Base-by-base conservation (phyloP, 371 early-diverging fungal genomes). In the Batrachochytrium dendrobatidis region DNA sequence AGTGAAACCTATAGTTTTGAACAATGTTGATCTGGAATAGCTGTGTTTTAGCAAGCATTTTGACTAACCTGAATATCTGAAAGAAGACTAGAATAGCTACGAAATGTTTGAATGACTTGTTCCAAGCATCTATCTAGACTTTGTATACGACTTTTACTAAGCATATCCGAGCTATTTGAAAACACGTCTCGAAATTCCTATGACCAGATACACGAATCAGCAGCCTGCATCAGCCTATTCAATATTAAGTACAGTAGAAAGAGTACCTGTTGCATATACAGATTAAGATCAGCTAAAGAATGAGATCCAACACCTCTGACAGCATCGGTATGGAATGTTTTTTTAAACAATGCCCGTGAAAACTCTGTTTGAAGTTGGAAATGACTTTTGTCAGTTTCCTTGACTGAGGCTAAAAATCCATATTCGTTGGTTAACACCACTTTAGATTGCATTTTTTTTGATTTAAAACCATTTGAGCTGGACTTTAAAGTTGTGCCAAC, bases 61-160 rank as follows among this genome's bases (percentile, higher is more conserved):
- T 46, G 48, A 28, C 5, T 18, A 17, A 53, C 62, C 51, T 62
- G 56, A 12, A 62, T 62, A 22, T 55, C 56, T 2, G 62, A 39
- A 7, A 62, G 28, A 8, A 62, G 51, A 4, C 15, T 20, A n/a
- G 48, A 28, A 24, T n/a, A 62, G 8, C 52, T 50, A 10, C 29
- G 22, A 33, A 48, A 56, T 12, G 18, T 22, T 34, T 43, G 17
- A 6, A 62, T 56, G 30, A 34, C 34, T 2, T 6, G 34, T 12
- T 20, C 1, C 53, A 62, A 56, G 35, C 57, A 56, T 0, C 17
- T 5, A 26, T 53, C n/a, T 20, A 62, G 29, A 24, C n/a, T 31
- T 6, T 56, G 18, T 15, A 60, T 35, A 2, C 55, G 55, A 4
- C 22, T 12, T 4, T 20, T 34, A 2, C 26, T 3, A 4, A 51